Conservation (phyloP, 192 early-diverging fungal species). For the Mycoemilia scoparia region DNA sequence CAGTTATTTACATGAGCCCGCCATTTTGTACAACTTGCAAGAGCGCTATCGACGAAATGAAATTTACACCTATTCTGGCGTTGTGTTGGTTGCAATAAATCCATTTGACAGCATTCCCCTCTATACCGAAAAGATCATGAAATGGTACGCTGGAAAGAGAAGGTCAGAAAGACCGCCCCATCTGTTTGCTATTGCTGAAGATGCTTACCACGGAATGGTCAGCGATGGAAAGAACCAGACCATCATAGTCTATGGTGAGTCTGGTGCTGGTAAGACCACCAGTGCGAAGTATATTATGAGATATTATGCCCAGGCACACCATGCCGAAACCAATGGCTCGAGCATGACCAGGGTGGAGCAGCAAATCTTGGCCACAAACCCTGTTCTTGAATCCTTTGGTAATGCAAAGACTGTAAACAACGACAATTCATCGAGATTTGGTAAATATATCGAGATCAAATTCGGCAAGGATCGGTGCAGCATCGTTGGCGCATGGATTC, state of each 20-base stretch:
- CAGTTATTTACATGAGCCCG: slow-evolving; percentile 86
- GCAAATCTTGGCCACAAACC: slow-evolving; percentile 51
- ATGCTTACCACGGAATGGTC: slow-evolving; percentile 90
- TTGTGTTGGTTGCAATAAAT: slow-evolving; percentile 95
- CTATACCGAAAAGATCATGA: slow-evolving; percentile 77
- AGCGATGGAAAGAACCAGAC: slow-evolving; percentile 86
- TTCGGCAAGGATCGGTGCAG: slow-evolving; percentile 63
- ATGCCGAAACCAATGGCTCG: slow-evolving; percentile 31
- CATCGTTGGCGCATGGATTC: slow-evolving; percentile 67
- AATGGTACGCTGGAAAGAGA: slow-evolving; percentile 68
- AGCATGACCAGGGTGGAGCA: slow-evolving; percentile 23
- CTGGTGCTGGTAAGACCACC: slow-evolving; percentile 92
- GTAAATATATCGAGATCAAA: slow-evolving; percentile 70
- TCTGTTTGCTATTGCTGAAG: slow-evolving; percentile 96
- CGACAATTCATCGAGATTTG: slow-evolving; percentile 74
- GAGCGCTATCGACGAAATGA: slow-evolving; percentile 77
- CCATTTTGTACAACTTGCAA: slow-evolving; percentile 79
- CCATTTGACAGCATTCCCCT: slow-evolving; percentile 71
- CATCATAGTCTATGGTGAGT: slow-evolving; percentile 94
- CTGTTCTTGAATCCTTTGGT: slow-evolving; percentile 79
- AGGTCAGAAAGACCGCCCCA: slow-evolving; percentile 82
- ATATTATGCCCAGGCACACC: slow-evolving; percentile 77
- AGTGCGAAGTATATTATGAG: slow-evolving; percentile 96
- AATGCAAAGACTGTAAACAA: slow-evolving; percentile 61
- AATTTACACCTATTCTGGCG: slow-evolving; percentile 98